Conservation (phyloP, 2,329 filamentous ascomycete species). For the Apiospora saccharicola region DNA sequence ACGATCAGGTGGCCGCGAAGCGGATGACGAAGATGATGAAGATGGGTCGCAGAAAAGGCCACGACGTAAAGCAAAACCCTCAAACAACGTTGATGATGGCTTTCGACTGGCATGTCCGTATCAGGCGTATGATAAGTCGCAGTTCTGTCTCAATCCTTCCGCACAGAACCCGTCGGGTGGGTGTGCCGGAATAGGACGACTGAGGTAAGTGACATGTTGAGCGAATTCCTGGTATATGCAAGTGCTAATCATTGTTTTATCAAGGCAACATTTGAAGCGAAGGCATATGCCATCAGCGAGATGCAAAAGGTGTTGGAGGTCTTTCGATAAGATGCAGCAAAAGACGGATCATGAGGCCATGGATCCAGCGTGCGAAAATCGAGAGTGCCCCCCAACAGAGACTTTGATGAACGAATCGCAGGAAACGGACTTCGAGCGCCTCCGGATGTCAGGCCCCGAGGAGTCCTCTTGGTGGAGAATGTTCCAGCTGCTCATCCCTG, state of each 20-base stretch:
- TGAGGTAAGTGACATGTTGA: slow-evolving; percentile 20
- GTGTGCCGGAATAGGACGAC: slow-evolving; percentile 21
- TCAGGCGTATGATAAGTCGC: slow-evolving; percentile 25
- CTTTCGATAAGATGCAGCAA: slow-evolving; percentile 22
- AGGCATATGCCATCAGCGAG: slow-evolving; percentile 24
- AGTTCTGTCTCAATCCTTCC: slow-evolving; percentile 21
- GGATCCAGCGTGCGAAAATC: background rate
- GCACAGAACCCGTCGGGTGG: slow-evolving; percentile 24
- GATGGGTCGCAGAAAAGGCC: background rate
- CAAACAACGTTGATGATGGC: no score
- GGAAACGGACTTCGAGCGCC: slow-evolving; percentile 22
- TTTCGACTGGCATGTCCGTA: slow-evolving; percentile 26
- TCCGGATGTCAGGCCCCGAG: background rate
- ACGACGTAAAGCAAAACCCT: no score
- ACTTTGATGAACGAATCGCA: slow-evolving; percentile 25
- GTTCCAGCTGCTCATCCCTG: slow-evolving; percentile 28
- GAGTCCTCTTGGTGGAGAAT: slow-evolving; percentile 27
- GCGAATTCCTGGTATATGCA: no score
- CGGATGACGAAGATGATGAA: background rate
- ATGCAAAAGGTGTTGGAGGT: slow-evolving; percentile 27
- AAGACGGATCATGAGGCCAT: slow-evolving; percentile 9
- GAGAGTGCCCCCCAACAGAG: background rate
- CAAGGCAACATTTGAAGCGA: slow-evolving; percentile 29
- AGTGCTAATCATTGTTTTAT: no score
- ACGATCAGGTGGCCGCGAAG: background rate